A percentile compares a stretch with the other conserved stretches of the same genome.
These are phyloP conservation scores for Cladosporium colombiae DNA, from an alignment of 2,329 filamentous ascomycete species.

Conservation along the genomic window DNA sequence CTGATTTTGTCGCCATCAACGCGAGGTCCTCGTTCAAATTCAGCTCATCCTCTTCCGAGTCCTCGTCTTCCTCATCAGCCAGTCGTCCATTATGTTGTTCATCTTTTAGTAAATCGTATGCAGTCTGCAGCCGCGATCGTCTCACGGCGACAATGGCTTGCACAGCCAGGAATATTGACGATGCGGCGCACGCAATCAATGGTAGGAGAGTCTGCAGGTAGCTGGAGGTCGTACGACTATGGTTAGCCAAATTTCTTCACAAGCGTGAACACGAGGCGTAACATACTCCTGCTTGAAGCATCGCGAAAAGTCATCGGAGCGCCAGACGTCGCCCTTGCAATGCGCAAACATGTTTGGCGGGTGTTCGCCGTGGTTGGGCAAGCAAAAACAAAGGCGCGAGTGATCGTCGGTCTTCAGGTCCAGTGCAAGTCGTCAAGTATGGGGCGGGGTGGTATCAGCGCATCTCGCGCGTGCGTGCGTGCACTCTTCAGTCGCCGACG, in stretches of 20 bases:
- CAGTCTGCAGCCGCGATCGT: constrained; percentile 39
- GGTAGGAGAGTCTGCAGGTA: constrained; percentile 82
- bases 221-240: constrained; percentile 46
- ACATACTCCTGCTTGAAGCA: constrained; percentile 69
- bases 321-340: constrained; percentile 61
- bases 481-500: background rate
- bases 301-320: constrained; percentile 60
- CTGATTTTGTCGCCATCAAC: constrained; percentile 56
- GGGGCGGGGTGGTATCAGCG: constrained; percentile 9
- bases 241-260: constrained; percentile 25
- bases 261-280: background rate
- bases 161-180: constrained; percentile 65
- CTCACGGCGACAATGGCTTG: constrained; percentile 55
- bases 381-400: background rate
- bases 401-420: constrained; percentile 11
- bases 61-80: constrained; percentile 37
- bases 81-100: constrained; percentile 27
- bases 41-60: constrained; percentile 59
- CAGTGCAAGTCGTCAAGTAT: constrained; percentile 1
- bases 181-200: constrained; percentile 67
- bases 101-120: constrained; percentile 58
- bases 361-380: background rate
- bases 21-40: constrained; percentile 59
- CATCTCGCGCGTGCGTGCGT: background rate
- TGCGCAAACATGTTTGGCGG: constrained; percentile 47